Evolutionary conservation across 1,139 yeast species (phyloP).

Genomic region (Magnusiomyces magnusii): DNA sequence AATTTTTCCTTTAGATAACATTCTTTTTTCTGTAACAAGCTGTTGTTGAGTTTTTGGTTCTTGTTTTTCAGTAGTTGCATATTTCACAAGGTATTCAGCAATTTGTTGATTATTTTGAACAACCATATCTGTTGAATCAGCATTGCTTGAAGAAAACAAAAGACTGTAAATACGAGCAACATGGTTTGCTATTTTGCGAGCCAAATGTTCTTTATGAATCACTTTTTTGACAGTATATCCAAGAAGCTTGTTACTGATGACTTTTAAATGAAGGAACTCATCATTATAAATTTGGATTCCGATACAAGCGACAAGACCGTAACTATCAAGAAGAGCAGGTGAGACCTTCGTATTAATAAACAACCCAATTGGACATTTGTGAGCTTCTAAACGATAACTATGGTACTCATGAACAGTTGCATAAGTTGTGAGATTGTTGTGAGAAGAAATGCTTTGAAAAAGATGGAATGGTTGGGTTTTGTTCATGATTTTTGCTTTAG

Average conservation of each 20-base stretch:
- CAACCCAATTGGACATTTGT: slow-evolving; percentile 48
- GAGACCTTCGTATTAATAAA: slow-evolving; percentile 49
- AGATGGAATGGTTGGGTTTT: slow-evolving; percentile 83
- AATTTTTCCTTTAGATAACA: not conserved
- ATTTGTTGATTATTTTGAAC: slow-evolving; percentile 24
- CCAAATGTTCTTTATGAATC: slow-evolving; percentile 24
- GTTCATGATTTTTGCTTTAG: slow-evolving; percentile 70
- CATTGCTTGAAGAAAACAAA: slow-evolving; percentile 29
- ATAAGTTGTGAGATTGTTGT: slow-evolving; percentile 43
- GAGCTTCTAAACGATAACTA: slow-evolving; percentile 49
- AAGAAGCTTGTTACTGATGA: slow-evolving; percentile 22
- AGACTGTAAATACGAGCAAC: slow-evolving; percentile 31
- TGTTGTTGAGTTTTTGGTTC: not conserved
- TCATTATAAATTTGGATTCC: slow-evolving; percentile 18
- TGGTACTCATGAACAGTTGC: slow-evolving; percentile 72
- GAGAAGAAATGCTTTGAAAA: slow-evolving; percentile 42
- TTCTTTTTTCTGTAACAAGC: not conserved
- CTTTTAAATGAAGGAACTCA: slow-evolving; percentile 18
- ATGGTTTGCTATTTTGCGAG: slow-evolving; percentile 27
- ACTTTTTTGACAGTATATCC: slow-evolving; percentile 27
- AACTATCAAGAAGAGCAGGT: slow-evolving; percentile 31
- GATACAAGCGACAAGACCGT: slow-evolving; percentile 40
- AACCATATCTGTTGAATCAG: slow-evolving; percentile 22
- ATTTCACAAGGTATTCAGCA: slow-evolving; percentile 24
- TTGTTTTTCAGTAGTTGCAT: slow-evolving; percentile 20